phyloP scores from a whole-genome alignment of 371 early-diverging fungal species.

The Mucor ambiguus region DNA sequence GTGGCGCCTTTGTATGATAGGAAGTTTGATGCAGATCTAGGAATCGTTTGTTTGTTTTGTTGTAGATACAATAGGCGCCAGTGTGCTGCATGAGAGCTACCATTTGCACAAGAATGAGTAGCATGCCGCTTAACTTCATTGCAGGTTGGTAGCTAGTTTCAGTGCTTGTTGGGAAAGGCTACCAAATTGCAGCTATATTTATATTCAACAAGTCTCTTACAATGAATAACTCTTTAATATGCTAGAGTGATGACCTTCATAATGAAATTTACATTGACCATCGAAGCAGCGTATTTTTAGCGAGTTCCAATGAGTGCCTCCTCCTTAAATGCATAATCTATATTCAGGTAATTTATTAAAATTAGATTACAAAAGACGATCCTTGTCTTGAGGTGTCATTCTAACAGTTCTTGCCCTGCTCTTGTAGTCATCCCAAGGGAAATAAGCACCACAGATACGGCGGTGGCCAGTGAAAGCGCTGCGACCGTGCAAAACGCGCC shows the following conservation, averaged over 20 bases:
- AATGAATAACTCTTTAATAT: neutral
- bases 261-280: neutral
- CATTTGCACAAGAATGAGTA: neutral
- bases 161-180: neutral
- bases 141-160: neutral
- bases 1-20: neutral
- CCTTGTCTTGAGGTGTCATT: conserved; percentile 41
- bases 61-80: neutral
- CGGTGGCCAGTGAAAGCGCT: conserved; percentile 78
- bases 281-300: neutral
- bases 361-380: conserved; percentile 36
- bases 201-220: neutral
- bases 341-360: neutral
- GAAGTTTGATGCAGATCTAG: neutral
- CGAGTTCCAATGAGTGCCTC: neutral
- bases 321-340: neutral
- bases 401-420: conserved; percentile 52
- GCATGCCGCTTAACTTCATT: neutral
- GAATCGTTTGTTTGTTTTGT: neutral
- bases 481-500: conserved; percentile 88
- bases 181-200: neutral
- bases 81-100: neutral
- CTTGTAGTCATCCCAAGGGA: conserved; percentile 82
- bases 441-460: conserved; percentile 79
- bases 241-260: neutral